phyloP scores from a whole-genome alignment of 2,329 filamentous ascomycete genomes.

The Neofusicoccum kwambonambiense region DNA sequence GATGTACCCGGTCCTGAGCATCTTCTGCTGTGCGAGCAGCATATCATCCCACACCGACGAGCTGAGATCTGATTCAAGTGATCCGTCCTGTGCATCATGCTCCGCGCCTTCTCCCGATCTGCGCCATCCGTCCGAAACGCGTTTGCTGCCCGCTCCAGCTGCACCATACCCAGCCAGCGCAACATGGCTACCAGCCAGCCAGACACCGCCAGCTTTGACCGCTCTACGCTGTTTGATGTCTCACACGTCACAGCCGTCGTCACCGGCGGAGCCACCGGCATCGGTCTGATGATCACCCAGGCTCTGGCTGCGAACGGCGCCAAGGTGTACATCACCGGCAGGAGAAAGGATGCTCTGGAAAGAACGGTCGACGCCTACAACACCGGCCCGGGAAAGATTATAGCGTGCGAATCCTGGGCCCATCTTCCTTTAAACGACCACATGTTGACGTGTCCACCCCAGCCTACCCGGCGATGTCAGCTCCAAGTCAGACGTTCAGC shows the following conservation, averaged over 20 bases:
- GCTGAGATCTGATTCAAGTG: not conserved
- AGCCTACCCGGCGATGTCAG: slow-evolving; percentile 49
- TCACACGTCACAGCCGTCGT: slow-evolving; percentile 47
- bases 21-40: not conserved
- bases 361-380: slow-evolving; percentile 48
- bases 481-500: slow-evolving; percentile 49
- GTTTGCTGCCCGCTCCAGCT: slow-evolving; percentile 19
- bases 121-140: slow-evolving; percentile 16
- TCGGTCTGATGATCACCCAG: slow-evolving; percentile 41
- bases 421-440: not conserved
- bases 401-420: slow-evolving; percentile 33
- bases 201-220: slow-evolving; percentile 41
- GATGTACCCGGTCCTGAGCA: too few species aligned
- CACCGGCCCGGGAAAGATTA: slow-evolving; percentile 47
- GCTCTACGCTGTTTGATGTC: slow-evolving; percentile 46
- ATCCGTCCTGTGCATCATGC: slow-evolving; percentile 25
- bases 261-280: slow-evolving; percentile 48
- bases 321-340: slow-evolving; percentile 36
- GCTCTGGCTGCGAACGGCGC: slow-evolving; percentile 37
- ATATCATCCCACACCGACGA: not conserved
- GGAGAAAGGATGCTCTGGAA: slow-evolving; percentile 35
- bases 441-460: not conserved
- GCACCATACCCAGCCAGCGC: slow-evolving; percentile 18
- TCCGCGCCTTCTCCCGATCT: slow-evolving; percentile 29
- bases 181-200: slow-evolving; percentile 33